These are phyloP conservation scores for Allium sativum DNA, from an alignment of 106 monocot genomes.

Conservation along the genomic window DNA sequence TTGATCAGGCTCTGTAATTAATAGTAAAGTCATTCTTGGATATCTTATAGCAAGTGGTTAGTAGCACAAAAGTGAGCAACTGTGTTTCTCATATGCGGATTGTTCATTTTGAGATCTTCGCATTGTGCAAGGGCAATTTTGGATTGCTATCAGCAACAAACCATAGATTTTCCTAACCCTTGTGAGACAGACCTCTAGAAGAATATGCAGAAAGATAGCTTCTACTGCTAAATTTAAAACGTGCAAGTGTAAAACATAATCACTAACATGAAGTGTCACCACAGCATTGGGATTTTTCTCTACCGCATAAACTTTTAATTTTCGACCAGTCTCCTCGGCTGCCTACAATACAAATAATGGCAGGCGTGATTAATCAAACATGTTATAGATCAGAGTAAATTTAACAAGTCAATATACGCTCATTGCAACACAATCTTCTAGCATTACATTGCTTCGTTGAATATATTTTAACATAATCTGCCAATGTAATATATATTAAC, in stretches of 20 bases:
- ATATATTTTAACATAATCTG: background rate
- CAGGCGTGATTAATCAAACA: background rate
- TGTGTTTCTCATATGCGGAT: no score
- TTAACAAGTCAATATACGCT: background rate
- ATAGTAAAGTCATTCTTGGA: background rate
- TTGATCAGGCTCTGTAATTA: constrained; percentile 65
- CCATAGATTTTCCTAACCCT: background rate
- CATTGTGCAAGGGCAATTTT: no score
- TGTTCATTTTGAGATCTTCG: no score
- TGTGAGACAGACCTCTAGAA: background rate
- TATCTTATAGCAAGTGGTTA: no score
- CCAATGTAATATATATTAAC: no score
- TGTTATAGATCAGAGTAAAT: background rate
- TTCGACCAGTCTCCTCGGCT: constrained; percentile 80
- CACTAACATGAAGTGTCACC: constrained; percentile 74
- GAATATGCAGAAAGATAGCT: no score
- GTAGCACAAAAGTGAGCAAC: no score
- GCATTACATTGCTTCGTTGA: background rate
- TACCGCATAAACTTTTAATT: constrained; percentile 86
- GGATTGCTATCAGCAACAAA: background rate
- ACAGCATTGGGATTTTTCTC: constrained; percentile 99
- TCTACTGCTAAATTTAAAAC: no score
- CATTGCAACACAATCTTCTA: background rate
- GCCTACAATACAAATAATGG: constrained; percentile 41
- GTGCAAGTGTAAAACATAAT: background rate